A percentile compares a stretch with the other conserved stretches of the same genome.
Evolutionary conservation across 805 yeast genomes (phyloP).

Genomic region (Lipomyces lipofer): DNA sequence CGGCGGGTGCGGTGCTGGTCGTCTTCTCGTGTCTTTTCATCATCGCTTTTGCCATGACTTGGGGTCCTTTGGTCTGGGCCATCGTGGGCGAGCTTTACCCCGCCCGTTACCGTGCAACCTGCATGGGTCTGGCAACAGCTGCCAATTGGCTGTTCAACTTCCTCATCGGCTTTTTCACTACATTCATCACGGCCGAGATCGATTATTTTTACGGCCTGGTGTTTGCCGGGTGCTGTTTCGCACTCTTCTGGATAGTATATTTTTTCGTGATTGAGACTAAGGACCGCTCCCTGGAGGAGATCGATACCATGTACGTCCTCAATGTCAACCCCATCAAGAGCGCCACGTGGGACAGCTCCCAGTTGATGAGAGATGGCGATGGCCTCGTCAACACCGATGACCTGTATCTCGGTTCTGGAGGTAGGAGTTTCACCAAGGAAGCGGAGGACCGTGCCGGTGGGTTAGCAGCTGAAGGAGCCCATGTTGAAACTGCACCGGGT

Average conservation of each 20-base stretch:
- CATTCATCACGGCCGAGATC: slow-evolving; percentile 55
- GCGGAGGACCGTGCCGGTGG: not conserved
- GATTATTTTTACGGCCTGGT: slow-evolving; percentile 54
- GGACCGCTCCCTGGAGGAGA: slow-evolving; percentile 58
- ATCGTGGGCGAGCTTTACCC: slow-evolving; percentile 64
- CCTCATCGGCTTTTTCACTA: slow-evolving; percentile 55
- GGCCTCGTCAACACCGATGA: not conserved
- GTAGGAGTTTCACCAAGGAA: not conserved
- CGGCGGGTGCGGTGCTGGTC: slow-evolving; percentile 47
- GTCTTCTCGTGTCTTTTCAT: slow-evolving; percentile 61
- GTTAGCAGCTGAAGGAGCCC: not conserved
- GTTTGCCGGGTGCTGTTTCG: slow-evolving; percentile 51
- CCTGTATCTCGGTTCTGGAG: not conserved
- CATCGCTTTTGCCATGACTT: slow-evolving; percentile 74
- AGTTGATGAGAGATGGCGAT: slow-evolving; percentile 1
- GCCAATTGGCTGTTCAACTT: slow-evolving; percentile 61
- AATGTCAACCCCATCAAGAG: slow-evolving; percentile 9
- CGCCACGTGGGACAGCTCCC: slow-evolving; percentile 2
- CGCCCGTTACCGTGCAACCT: slow-evolving; percentile 61
- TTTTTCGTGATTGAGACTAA: slow-evolving; percentile 65
- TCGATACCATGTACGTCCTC: slow-evolving; percentile 49
- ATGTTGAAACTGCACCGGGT: not conserved
- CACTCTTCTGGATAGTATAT: slow-evolving; percentile 57
- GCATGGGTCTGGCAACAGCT: slow-evolving; percentile 54
- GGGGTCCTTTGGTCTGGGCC: slow-evolving; percentile 84